Evolutionary conservation across 306 rosid species (phyloP).

Genomic region (Lupinus albus): DNA sequence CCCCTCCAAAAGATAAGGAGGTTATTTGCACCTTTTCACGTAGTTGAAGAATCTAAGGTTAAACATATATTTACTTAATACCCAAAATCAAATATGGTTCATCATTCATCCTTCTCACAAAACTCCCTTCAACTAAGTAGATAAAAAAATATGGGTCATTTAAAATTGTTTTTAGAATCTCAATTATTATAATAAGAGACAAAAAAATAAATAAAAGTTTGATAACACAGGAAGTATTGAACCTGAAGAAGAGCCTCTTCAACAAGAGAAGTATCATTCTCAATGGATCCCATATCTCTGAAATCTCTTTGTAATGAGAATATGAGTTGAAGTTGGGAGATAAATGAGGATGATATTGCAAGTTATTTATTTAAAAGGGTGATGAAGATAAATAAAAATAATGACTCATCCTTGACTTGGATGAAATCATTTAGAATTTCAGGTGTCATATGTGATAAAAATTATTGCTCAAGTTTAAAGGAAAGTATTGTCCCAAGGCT

Average conservation of each 20-base stretch:
- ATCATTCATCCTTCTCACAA: neutral
- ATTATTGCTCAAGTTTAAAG: no score
- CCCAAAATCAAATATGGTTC: neutral
- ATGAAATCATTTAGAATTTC: no score
- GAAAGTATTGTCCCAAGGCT: no score
- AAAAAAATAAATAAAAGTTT: neutral
- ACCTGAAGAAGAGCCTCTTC: no score
- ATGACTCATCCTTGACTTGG: neutral
- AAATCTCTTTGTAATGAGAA: no score
- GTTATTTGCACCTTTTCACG: no score
- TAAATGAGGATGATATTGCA: no score
- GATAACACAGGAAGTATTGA: slow-evolving; percentile 15
- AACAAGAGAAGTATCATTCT: slow-evolving; percentile 38
- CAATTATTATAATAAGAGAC: neutral
- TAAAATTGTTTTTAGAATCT: slow-evolving; percentile 5
- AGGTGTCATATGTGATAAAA: no score
- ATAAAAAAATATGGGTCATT: neutral
- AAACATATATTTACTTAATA: no score
- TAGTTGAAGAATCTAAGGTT: no score
- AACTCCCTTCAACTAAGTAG: neutral
- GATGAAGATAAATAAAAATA: neutral
- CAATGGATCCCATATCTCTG: slow-evolving; percentile 54
- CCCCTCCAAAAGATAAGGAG: no score
- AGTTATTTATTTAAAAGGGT: slow-evolving; percentile 1
- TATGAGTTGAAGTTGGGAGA: neutral